Evolutionary conservation across 1,139 yeast genomes (phyloP).

Genomic region (Petasospora fabianii): DNA sequence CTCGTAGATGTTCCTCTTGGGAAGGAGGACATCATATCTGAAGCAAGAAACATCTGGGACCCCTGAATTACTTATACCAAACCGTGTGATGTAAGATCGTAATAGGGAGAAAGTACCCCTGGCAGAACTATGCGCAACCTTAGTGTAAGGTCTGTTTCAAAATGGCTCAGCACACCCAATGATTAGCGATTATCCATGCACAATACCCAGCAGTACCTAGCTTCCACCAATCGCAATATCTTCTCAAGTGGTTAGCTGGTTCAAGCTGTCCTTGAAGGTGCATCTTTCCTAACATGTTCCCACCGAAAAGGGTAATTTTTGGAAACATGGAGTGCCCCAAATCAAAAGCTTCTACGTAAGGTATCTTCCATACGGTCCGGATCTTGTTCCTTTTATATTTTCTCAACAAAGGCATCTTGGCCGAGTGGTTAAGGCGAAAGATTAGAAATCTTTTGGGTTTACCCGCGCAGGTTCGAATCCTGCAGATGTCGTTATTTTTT

Average conservation of each 20-base stretch:
- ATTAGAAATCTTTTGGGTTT: constrained; percentile 49
- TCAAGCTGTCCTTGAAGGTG: neutral
- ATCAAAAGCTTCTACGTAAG: neutral
- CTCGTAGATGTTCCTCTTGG: neutral
- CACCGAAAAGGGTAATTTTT: constrained; percentile 1
- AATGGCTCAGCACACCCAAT: too few species aligned
- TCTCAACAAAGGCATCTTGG: constrained; percentile 37
- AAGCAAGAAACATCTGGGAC: neutral
- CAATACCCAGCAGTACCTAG: too few species aligned
- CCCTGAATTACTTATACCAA: neutral
- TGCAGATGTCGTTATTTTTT: constrained; percentile 40
- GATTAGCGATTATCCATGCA: too few species aligned
- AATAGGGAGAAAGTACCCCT: too few species aligned
- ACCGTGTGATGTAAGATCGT: neutral
- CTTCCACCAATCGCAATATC: too few species aligned
- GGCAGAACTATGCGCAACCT: too few species aligned
- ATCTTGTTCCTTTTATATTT: neutral
- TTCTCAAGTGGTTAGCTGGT: too few species aligned
- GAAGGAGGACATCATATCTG: neutral
- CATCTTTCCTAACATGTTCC: neutral
- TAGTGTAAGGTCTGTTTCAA: too few species aligned
- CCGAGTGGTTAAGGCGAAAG: constrained; percentile 55
- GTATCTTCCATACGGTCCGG: neutral
- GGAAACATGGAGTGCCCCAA: neutral
- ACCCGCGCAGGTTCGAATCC: constrained; percentile 49